Percentiles rank a stretch among this genome's conserved stretches.
Conservation (phyloP, 129 eudicot genomes). For the Flaveria linearis region DNA sequence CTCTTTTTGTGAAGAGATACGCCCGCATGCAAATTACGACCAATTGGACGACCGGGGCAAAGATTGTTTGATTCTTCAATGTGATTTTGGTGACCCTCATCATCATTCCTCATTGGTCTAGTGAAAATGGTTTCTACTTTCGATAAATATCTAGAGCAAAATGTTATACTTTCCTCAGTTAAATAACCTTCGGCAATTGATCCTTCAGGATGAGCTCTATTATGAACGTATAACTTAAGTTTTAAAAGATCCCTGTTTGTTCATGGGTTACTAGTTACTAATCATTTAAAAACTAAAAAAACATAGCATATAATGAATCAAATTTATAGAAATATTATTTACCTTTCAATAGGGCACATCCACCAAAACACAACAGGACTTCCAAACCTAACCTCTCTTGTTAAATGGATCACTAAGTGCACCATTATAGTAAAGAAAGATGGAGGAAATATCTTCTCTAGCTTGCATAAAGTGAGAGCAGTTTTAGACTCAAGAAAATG, state of each 20-base stretch:
- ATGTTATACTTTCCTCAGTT: slow-evolving; percentile 9
- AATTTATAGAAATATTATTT: not conserved
- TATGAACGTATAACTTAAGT: too few relatives aligned
- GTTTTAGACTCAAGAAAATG: too few relatives aligned
- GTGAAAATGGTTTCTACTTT: slow-evolving; percentile 6
- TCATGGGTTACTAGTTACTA: too few relatives aligned
- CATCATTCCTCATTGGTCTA: not conserved
- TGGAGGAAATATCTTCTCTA: too few relatives aligned
- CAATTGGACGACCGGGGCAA: not conserved
- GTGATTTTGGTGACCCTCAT: not conserved
- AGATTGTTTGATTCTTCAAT: not conserved
- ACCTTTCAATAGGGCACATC: not conserved
- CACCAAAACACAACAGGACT: not conserved
- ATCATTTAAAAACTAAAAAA: not conserved
- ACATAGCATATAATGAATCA: not conserved
- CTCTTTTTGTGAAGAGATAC: too few relatives aligned
- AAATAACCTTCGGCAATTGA: slow-evolving; percentile 23
- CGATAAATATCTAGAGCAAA: slow-evolving; percentile 12
- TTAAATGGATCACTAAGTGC: not conserved
- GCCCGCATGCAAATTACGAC: too few relatives aligned
- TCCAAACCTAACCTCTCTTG: not conserved
- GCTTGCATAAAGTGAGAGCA: too few relatives aligned
- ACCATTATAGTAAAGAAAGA: not conserved
- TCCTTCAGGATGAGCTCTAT: slow-evolving; percentile 15
- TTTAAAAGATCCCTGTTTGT: too few relatives aligned